A percentile compares a stretch with the other conserved stretches of the same genome.
Evolutionary conservation across 768 basidiomycete genomes (phyloP).

Genomic region (Clathrus columnatus): DNA sequence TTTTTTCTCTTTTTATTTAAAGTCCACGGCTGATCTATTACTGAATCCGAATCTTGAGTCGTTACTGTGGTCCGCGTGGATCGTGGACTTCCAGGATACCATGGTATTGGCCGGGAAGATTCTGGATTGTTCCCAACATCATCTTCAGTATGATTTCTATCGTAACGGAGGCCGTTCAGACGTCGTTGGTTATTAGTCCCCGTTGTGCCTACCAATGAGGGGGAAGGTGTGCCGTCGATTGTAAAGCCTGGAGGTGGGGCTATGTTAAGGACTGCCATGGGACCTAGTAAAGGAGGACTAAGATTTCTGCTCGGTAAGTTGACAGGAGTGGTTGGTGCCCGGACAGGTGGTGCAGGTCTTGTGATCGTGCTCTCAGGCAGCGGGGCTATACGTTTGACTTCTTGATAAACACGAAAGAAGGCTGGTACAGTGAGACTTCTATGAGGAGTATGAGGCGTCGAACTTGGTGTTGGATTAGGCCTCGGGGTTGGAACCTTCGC

Average conservation of each 20-base stretch:
- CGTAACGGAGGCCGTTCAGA: not conserved
- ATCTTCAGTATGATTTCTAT: not conserved
- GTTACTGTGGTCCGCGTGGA: not conserved
- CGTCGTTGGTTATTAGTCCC: not conserved
- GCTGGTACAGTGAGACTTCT: not conserved
- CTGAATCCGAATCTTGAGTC: not conserved
- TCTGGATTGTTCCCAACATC: not conserved
- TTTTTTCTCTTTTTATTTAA: too few relatives aligned
- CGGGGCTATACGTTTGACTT: not conserved
- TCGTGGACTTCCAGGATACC: not conserved
- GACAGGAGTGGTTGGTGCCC: not conserved
- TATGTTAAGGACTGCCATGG: not conserved
- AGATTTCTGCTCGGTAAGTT: not conserved
- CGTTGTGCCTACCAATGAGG: not conserved
- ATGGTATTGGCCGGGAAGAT: not conserved
- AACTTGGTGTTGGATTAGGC: not conserved
- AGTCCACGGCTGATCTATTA: not conserved
- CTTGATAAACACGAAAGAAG: too few relatives aligned
- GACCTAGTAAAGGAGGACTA: not conserved
- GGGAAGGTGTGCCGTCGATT: not conserved
- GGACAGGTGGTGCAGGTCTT: not conserved
- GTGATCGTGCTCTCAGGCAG: not conserved
- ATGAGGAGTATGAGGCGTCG: not conserved
- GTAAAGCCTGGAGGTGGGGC: not conserved
- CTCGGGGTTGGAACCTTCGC: not conserved